Evolutionary conservation across 306 rosid genomes (phyloP), one percentile per base, ranked within the genome.

Genomic region (Adenanthera pavonina): DNA sequence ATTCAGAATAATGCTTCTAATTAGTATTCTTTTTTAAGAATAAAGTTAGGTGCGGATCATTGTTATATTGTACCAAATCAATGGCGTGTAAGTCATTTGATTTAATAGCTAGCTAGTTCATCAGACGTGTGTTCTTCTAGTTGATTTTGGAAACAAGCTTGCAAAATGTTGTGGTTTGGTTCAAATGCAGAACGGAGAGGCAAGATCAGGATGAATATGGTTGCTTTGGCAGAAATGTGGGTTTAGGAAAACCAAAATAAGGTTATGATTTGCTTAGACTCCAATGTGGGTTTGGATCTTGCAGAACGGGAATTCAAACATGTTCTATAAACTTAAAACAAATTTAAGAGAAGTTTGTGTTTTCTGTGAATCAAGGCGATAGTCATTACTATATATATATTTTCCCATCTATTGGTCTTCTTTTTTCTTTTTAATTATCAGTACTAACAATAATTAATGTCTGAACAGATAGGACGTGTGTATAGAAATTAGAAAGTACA

Each of bases 401-500:
- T 52, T 17, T 8, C 7, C 17, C 4, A 7, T 20, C 59, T 20
- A 15, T 7, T 52, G 2, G 59, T 49, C 0, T 6, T 13, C 44
- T 2, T 40, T 67, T 40, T 17, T 54, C 13, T 38, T 7, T 2
- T 40, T 67, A 67, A 67, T 67, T 59, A 44, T 69, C 38, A 70
- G 72, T 66, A 59, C 13, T 41, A 70, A 53, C 64, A 57, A 57
- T 8, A 57, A 57, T 57, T 59, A 66, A 53, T 47, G 75, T 71
- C 54, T 70, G 56, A 54, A 75, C 75, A 80, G 38, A 62, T 59
- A 80, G 52, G 74, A 62, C 71, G 69, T 47, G 2, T 30, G 4
- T n/a, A n/a, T n/a, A n/a, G n/a, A n/a, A n/a, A n/a, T n/a, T 49
- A 71, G 49, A 81, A 78, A 69, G 86, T 78, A 81, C 84, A 52